A percentile compares a stretch with the other conserved stretches of the same genome.
Evolutionary conservation across 2,329 filamentous ascomycete species (phyloP).

Genomic region (Chaetomium sp.): DNA sequence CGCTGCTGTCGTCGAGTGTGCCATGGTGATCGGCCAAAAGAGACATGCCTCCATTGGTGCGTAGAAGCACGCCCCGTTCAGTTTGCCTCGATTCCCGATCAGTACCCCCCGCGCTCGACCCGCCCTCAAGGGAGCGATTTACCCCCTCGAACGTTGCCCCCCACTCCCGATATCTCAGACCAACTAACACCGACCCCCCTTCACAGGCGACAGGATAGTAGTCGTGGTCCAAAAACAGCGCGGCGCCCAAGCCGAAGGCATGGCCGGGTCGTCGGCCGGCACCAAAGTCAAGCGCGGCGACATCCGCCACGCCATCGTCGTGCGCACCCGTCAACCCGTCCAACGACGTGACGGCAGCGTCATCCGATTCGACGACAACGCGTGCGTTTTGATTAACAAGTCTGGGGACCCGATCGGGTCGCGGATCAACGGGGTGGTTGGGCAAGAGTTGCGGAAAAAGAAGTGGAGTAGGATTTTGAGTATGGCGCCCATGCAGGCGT

Average conservation of each 20-base stretch:
- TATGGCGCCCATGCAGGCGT: constrained; percentile 67
- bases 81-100: no score
- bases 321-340: constrained; percentile 81
- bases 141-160: no score
- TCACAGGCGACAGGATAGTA: constrained; percentile 84
- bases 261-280: constrained; percentile 58
- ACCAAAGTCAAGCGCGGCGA: constrained; percentile 95
- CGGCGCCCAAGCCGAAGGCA: constrained; percentile 64
- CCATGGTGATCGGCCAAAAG: constrained; percentile 87
- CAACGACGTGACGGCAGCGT: constrained; percentile 84
- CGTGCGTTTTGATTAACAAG: constrained; percentile 96
- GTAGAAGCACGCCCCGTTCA: constrained; percentile 20
- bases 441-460: constrained; percentile 79
- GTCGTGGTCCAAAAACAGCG: constrained; percentile 97
- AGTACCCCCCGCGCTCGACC: no score
- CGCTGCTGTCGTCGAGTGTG: constrained; percentile 94
- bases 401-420: constrained; percentile 90
- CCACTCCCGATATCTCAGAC: no score
- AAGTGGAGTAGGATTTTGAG: constrained; percentile 99
- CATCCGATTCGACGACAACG: constrained; percentile 94
- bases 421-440: constrained; percentile 86
- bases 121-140: no score
- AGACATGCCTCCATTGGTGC: constrained; percentile 80
- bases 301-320: constrained; percentile 91
- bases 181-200: no score